Evolutionary conservation across 2,329 filamentous ascomycete genomes (phyloP), one percentile per base, ranked within the genome.

Genomic region (Exophiala alcalophila): DNA sequence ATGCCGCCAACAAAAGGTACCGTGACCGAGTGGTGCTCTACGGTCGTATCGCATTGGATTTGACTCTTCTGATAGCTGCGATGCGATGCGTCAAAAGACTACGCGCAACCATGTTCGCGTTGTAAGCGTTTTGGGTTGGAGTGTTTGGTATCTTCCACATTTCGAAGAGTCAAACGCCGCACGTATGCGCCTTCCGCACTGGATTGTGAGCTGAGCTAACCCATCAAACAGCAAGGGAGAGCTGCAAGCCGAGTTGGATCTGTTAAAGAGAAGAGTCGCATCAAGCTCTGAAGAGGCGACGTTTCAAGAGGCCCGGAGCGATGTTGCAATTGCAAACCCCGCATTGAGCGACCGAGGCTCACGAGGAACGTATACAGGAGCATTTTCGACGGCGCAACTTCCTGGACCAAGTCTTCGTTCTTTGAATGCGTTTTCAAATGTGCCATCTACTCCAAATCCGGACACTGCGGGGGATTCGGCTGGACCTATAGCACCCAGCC

Each of bases 1-100:
- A 58, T 83, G 80, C 60, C 71, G 80, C 35, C 80, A 83, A 61
- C 80, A 83, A 56, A 83, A 83, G 70, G 80, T 83, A 46, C 28
- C 21, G 5, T 18, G 27, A 12, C 20, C 29, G n/a, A 12, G 9
- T 9, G 5, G 6, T 11, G 7, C 12, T 20, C 21, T n/a, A 11
- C 8, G 12, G 21, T 4, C 12, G 25, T 12, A 21, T 27, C 24
- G 4, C 8, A 20, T 27, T 29, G 27, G 23, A 23, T 9, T n/a
- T 31, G 27, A 24, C 21, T 3, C n/a, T 14, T 4, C 2, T 35
- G 12, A 11, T 34, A 49, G 46, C 40, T 49, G 21, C 40, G 40
- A 29, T 49, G 46, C 27, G 40, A 49, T 37, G 46, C 31, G 18
- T 26, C 28, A 27, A 32, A 36, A 20, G 24, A 46, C 33, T 39